These are phyloP conservation scores for Haplographium delicatum DNA, from an alignment of 495 filamentous ascomycete species.

Conservation along the genomic window DNA sequence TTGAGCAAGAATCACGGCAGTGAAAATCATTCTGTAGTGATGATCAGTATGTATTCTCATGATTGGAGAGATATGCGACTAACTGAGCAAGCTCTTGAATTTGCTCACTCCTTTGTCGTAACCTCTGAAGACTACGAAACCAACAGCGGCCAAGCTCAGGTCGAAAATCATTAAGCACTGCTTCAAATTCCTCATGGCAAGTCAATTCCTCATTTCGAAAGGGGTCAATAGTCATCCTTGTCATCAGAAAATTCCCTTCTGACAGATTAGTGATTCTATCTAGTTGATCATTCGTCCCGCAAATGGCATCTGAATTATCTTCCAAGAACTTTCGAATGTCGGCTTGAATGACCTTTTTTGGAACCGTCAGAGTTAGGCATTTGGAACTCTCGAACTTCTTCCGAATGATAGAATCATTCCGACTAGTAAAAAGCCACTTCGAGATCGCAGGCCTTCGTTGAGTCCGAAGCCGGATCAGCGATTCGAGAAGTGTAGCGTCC, in stretches of 20 bases:
- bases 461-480: conserved; percentile 11
- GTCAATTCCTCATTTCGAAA: conserved; percentile 17
- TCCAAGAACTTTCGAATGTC: conserved; percentile 23
- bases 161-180: conserved; percentile 2
- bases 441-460: conserved; percentile 23
- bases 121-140: conserved; percentile 5
- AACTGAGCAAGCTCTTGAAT: conserved; percentile 25
- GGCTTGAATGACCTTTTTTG: conserved; percentile 18
- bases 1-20: conserved; percentile 2
- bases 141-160: conserved; percentile 7
- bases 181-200: conserved; percentile 12
- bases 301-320: conserved; percentile 5
- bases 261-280: conserved; percentile 18
- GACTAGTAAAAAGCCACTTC: conserved; percentile 34
- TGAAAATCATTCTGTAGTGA: conserved; percentile 7
- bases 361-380: conserved; percentile 17
- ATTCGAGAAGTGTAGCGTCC: conserved; percentile 16
- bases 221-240: conserved; percentile 21
- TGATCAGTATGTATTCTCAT: not conserved
- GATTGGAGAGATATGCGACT: conserved; percentile 20
- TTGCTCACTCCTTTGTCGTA: conserved; percentile 24
- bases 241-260: conserved; percentile 30
- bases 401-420: conserved; percentile 25
- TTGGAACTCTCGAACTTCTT: conserved; percentile 10
- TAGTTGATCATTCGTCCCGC: conserved; percentile 4